phyloP scores from a whole-genome alignment of 169 alveolate species.

The Eimeria maxima region DNA sequence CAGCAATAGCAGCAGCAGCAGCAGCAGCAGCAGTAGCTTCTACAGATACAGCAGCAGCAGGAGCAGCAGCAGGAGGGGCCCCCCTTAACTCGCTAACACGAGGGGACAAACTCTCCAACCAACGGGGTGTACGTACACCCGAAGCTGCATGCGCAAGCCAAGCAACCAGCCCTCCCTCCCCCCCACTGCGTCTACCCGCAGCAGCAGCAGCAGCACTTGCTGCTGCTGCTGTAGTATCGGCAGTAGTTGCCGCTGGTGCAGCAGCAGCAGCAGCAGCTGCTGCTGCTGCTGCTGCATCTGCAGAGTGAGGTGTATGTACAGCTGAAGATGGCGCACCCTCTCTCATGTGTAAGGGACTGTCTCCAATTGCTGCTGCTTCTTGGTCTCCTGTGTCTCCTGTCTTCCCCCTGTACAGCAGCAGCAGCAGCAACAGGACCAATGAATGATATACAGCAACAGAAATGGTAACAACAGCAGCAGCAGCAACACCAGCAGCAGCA shows the following conservation, averaged over 20 bases:
- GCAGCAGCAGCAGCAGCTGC: constrained; percentile 10
- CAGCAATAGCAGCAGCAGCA: too few relatives aligned
- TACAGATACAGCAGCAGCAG: background rate
- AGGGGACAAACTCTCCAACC: constrained; percentile 14
- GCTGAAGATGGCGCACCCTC: constrained; percentile 26
- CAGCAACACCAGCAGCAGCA: constrained; percentile 16
- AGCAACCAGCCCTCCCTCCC: background rate
- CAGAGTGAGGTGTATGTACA: background rate
- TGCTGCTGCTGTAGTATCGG: background rate
- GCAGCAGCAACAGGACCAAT: background rate
- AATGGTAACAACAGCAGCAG: background rate
- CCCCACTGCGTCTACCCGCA: background rate
- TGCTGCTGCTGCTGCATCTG: constrained; percentile 4
- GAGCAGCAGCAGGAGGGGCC: background rate
- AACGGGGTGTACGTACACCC: constrained; percentile 36
- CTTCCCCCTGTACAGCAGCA: background rate
- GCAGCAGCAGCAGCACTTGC: constrained; percentile 46
- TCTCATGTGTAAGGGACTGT: background rate
- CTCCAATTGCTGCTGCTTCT: background rate
- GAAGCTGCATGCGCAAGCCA: constrained; percentile 37
- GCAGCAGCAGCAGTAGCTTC: too few relatives aligned
- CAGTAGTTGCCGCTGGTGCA: background rate
- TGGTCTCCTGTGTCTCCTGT: background rate
- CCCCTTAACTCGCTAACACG: background rate
- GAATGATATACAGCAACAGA: background rate